phyloP scores from a whole-genome alignment of 345 rosid genomes.

The Cochlearia excelsa region DNA sequence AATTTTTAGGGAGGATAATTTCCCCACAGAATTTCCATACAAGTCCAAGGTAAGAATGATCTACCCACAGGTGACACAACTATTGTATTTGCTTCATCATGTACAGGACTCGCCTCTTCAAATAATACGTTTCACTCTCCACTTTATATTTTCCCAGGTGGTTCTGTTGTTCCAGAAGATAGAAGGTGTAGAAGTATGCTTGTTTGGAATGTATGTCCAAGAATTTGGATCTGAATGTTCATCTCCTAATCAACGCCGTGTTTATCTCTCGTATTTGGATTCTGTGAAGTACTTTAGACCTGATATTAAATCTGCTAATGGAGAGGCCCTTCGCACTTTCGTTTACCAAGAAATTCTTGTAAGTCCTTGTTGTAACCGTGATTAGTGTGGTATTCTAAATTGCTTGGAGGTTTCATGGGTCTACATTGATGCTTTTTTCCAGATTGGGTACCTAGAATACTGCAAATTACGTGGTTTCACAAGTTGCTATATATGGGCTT shows the following conservation, averaged over 20 bases:
- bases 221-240: constrained; percentile 96
- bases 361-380: constrained; percentile 21
- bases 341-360: constrained; percentile 99
- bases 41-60: constrained; percentile 76
- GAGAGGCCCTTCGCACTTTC: constrained; percentile 96
- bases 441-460: constrained; percentile 99
- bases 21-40: constrained; percentile 84
- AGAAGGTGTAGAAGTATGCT: constrained; percentile 98
- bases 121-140: constrained; percentile 14
- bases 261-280: constrained; percentile 94
- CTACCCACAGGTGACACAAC: background rate
- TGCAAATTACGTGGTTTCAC: constrained; percentile 98
- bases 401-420: constrained; percentile 12
- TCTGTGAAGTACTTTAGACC: constrained; percentile 99
- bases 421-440: constrained; percentile 28
- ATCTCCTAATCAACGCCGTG: constrained; percentile 96
- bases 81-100: constrained; percentile 6
- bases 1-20: constrained; percentile 83
- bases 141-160: constrained; percentile 53
- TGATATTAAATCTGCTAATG: constrained; percentile 78
- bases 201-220: constrained; percentile 99
- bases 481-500: constrained; percentile 99
- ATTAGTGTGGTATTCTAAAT: background rate
- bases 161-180: constrained; percentile 94
- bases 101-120: constrained; percentile 14